Evolutionary conservation across 2,329 filamentous ascomycete genomes (phyloP), one percentile per base, ranked within the genome.

Genomic region (Cladobotryum protrusum): DNA sequence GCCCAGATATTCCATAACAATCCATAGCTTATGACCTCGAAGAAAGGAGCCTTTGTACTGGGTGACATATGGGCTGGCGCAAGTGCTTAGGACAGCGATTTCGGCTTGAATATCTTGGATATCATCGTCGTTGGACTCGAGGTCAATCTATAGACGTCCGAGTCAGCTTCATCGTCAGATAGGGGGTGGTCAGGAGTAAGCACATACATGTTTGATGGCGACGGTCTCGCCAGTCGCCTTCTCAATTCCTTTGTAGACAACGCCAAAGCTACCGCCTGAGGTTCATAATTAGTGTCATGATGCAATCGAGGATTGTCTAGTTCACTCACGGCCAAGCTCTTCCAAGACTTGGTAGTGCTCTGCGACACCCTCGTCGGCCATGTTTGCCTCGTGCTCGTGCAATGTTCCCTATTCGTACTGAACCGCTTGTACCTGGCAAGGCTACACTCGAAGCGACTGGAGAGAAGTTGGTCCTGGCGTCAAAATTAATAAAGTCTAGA

Each of bases 71-170:
- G 87, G 86, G 66, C 91, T 96, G 58, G 87, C 87, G 73, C 93
- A 99, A 47, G 93, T 96, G 70, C 91, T 93, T 54, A 99, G 77
- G 33, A 99, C 87, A 3, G 89, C 87, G 59, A 99, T 97, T 67
- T 99, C 93, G 64, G 95, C 90, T 62, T 99, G 92, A 52, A 99
- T 97, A 66, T 99, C 93, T 68, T 91, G 87, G 52, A 99, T 96
- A 66, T 99, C 93, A 72, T 99, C 93, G 69, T 95, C 92, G 74
- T 90, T 97, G 52, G 92, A 95, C 72, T 99, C 93, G 64, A 99
- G 88, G 68, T 99, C 93, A 68, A 99, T 97, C 90, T 97, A 50
- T 17, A 54, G n/a, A 33, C 7, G 17, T 12, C 7, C 17, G 45
- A 33, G 20, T 5, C 20, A 24, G 20, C 19, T 18, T 19, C 24